Evolutionary conservation across 2,329 filamentous ascomycete genomes (phyloP).

Genomic region (Ophiostoma sp.): DNA sequence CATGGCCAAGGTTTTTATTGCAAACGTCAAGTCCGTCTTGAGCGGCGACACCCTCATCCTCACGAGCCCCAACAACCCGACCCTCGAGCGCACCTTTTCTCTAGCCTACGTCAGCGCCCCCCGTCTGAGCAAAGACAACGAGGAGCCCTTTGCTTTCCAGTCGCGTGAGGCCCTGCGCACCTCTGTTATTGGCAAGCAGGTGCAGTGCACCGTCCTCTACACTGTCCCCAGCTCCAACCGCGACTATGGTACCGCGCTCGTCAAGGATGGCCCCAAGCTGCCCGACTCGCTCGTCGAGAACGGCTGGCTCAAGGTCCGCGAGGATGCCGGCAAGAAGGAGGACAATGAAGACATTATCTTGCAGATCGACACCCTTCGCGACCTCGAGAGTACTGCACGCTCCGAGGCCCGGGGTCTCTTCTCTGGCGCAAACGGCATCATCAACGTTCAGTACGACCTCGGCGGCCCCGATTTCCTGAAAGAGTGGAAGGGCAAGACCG

Average conservation of each 20-base stretch:
- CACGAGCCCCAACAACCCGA: constrained; percentile 72
- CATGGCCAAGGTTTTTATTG: constrained; percentile 54
- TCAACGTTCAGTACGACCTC: constrained; percentile 77
- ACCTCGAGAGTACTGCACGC: constrained; percentile 71
- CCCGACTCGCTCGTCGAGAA: constrained; percentile 80
- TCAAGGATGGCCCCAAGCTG: constrained; percentile 69
- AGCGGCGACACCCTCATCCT: constrained; percentile 90
- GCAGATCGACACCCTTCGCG: constrained; percentile 71
- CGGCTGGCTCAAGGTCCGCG: constrained; percentile 88
- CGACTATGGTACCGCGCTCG: constrained; percentile 77
- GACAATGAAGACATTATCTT: constrained; percentile 69
- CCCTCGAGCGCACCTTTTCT: constrained; percentile 78
- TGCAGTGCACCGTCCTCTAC: constrained; percentile 83
- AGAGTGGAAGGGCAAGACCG: constrained; percentile 74
- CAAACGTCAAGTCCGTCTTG: constrained; percentile 86
- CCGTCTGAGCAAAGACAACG: constrained; percentile 78
- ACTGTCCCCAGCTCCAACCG: constrained; percentile 77
- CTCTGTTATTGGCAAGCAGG: constrained; percentile 75
- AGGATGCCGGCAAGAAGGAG: constrained; percentile 89
- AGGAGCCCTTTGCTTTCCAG: constrained; percentile 89
- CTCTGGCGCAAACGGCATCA: constrained; percentile 58
- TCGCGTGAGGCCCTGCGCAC: constrained; percentile 89
- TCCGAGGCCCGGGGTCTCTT: constrained; percentile 76
- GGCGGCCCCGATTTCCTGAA: constrained; percentile 74
- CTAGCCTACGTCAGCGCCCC: constrained; percentile 90